These are phyloP conservation scores for Jatropha curcas DNA, from an alignment of 345 rosid species.

Conservation along the genomic window DNA sequence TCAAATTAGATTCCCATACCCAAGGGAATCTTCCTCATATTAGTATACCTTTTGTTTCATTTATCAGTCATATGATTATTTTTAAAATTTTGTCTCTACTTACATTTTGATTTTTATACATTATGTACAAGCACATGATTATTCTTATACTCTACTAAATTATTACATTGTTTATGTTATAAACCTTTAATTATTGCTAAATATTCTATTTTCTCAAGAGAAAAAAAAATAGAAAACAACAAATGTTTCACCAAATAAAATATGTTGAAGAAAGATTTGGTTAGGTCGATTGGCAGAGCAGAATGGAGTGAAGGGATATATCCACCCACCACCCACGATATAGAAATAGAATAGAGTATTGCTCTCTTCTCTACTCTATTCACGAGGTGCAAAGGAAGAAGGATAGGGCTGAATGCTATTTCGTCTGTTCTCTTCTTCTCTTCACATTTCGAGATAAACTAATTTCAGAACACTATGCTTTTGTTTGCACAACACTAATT, in stretches of 20 bases:
- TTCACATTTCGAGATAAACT: background rate
- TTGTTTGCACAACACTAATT: background rate
- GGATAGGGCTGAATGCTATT: slow-evolving; percentile 23
- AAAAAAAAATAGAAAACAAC: too few relatives aligned
- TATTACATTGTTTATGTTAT: too few relatives aligned
- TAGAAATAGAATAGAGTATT: too few relatives aligned
- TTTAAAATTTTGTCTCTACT: background rate
- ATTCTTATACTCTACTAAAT: too few relatives aligned
- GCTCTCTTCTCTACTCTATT: background rate
- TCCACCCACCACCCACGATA: too few relatives aligned
- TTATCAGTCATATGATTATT: too few relatives aligned
- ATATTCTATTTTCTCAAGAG: background rate
- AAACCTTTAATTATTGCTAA: too few relatives aligned
- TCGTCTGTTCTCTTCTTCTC: slow-evolving; percentile 21
- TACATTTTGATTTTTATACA: background rate
- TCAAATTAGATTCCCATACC: too few relatives aligned
- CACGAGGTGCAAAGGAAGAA: slow-evolving; percentile 12
- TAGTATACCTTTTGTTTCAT: too few relatives aligned
- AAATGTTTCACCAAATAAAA: background rate
- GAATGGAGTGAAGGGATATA: background rate
- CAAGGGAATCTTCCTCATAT: too few relatives aligned
- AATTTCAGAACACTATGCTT: background rate
- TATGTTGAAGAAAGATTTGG: background rate
- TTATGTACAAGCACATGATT: too few relatives aligned
- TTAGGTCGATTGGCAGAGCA: background rate